Percentiles rank a stretch among this genome's conserved stretches.
phyloP scores from a whole-genome alignment of 2,329 filamentous ascomycete genomes.

The Tolypocladium paradoxum region DNA sequence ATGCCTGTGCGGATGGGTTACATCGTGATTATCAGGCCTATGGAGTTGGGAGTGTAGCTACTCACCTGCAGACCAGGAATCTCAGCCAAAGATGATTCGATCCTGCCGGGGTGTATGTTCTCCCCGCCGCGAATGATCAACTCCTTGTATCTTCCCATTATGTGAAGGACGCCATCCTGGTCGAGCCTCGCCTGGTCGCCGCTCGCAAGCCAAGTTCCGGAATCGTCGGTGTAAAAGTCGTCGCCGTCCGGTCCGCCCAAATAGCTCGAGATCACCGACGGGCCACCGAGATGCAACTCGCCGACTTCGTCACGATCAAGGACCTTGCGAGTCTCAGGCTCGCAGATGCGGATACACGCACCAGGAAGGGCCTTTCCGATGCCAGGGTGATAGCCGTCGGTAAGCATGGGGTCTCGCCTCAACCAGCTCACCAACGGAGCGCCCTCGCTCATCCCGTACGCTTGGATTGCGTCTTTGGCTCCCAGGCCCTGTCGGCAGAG shows the following conservation, averaged over 20 bases:
- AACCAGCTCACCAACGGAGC: slow-evolving; percentile 30
- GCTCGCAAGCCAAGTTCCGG: slow-evolving; percentile 25
- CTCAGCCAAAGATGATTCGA: slow-evolving; percentile 24
- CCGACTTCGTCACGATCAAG: slow-evolving; percentile 21
- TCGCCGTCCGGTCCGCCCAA: slow-evolving; percentile 13
- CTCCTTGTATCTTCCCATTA: slow-evolving; percentile 33
- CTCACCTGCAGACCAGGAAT: slow-evolving; percentile 19
- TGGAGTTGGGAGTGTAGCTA: not conserved
- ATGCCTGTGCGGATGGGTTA: slow-evolving; percentile 12
- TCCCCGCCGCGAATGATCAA: slow-evolving; percentile 34
- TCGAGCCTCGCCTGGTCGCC: slow-evolving; percentile 31
- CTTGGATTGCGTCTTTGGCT: slow-evolving; percentile 20
- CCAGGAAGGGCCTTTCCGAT: slow-evolving; percentile 30
- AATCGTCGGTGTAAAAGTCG: slow-evolving; percentile 24
- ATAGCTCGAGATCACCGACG: slow-evolving; percentile 24
- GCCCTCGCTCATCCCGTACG: slow-evolving; percentile 35
- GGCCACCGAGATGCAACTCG: slow-evolving; percentile 29
- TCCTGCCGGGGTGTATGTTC: slow-evolving; percentile 28
- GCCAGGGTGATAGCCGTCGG: slow-evolving; percentile 24
- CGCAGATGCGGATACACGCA: slow-evolving; percentile 25
- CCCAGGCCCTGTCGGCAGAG: slow-evolving; percentile 21
- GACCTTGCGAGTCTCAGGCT: slow-evolving; percentile 15
- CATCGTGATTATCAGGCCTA: not conserved
- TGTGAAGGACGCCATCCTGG: slow-evolving; percentile 23
- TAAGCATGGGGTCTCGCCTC: slow-evolving; percentile 16